These are phyloP conservation scores for Ustilago hordei DNA, from an alignment of 1,284 basidiomycete genomes.

Conservation along the genomic window DNA sequence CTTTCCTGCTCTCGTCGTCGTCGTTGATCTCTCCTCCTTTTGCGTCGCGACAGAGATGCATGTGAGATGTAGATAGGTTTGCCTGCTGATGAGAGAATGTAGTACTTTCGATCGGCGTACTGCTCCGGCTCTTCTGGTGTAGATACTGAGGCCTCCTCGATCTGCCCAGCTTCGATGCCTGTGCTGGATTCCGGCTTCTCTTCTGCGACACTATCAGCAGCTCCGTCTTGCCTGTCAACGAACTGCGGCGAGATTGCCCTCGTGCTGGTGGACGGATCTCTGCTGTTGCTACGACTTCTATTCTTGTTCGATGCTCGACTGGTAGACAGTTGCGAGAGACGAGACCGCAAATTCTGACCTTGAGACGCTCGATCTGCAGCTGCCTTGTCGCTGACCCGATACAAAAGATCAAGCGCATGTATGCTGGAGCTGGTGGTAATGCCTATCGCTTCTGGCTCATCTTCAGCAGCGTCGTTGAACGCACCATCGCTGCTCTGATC, in stretches of 20 bases:
- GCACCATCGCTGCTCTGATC: slow-evolving; percentile 19
- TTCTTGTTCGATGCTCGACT: slow-evolving; percentile 25
- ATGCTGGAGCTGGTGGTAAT: slow-evolving; percentile 32
- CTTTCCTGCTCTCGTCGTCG: slow-evolving; percentile 1
- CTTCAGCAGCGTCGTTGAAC: slow-evolving; percentile 29
- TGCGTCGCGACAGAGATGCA: slow-evolving; percentile 31
- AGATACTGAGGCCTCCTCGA: not conserved
- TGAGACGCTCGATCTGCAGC: slow-evolving; percentile 33
- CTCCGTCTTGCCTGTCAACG: not conserved
- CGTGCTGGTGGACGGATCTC: slow-evolving; percentile 2
- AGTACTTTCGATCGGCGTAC: slow-evolving; percentile 53
- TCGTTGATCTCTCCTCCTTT: slow-evolving; percentile 14
- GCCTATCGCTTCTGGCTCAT: slow-evolving; percentile 36
- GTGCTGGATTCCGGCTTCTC: not conserved
- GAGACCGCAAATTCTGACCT: slow-evolving; percentile 20
- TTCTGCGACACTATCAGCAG: not conserved
- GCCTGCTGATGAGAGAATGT: slow-evolving; percentile 59
- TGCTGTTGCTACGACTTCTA: slow-evolving; percentile 32
- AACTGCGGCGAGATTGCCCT: slow-evolving; percentile 17
- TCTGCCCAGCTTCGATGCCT: not conserved
- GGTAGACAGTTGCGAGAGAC: slow-evolving; percentile 33
- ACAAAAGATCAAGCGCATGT: slow-evolving; percentile 45
- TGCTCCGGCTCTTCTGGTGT: slow-evolving; percentile 4
- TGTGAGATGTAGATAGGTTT: slow-evolving; percentile 63
- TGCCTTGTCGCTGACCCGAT: slow-evolving; percentile 42